Evolutionary conservation across 2,329 filamentous ascomycete genomes (phyloP).

Genomic region (Xylaria sp.): DNA sequence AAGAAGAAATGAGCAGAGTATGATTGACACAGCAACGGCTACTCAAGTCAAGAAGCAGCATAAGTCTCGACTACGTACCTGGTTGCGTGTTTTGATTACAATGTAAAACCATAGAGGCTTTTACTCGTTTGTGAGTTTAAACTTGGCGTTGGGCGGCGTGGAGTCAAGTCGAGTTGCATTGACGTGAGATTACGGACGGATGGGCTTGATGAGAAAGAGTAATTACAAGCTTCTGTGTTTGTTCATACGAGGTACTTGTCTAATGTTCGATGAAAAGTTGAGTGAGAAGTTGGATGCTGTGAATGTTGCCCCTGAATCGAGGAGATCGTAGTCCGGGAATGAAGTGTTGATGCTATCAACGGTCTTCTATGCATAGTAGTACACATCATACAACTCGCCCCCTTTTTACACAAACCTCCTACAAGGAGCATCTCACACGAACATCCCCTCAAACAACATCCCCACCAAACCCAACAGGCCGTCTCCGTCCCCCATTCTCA

Average conservation of each 20-base stretch:
- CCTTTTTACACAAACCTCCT: no score
- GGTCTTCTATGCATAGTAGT: no score
- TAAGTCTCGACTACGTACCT: not conserved
- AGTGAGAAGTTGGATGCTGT: no score
- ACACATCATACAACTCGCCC: no score
- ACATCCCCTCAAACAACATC: constrained; percentile 37
- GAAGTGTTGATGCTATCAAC: no score
- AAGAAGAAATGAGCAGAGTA: constrained; percentile 35
- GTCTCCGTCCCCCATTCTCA: constrained; percentile 64
- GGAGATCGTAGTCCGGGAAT: no score
- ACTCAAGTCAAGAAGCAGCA: not conserved
- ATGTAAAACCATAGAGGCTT: constrained; percentile 24
- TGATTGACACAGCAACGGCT: not conserved
- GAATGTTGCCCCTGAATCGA: no score
- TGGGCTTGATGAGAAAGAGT: not conserved
- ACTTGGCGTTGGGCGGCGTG: constrained; percentile 21
- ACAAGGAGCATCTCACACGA: no score
- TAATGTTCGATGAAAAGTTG: no score
- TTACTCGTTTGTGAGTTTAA: not conserved
- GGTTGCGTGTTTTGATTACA: constrained; percentile 15
- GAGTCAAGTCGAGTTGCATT: constrained; percentile 8
- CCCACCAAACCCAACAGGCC: constrained; percentile 89
- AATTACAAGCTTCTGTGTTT: no score
- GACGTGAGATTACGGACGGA: not conserved
- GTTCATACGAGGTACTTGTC: no score